Conservation (phyloP, 2,329 filamentous ascomycete species). For the Botrytis aclada region DNA sequence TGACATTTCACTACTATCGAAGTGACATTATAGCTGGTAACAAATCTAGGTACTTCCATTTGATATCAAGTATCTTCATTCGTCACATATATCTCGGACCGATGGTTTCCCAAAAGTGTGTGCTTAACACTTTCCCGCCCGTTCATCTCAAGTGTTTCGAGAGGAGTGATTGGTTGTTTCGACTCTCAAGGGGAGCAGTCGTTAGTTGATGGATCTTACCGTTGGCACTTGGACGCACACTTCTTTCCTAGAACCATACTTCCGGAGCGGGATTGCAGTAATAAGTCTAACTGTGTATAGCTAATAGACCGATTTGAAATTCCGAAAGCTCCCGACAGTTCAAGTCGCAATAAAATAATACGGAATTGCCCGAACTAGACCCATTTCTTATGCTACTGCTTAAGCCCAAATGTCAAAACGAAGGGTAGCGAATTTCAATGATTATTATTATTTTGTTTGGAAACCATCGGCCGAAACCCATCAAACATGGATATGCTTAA, state of each 20-base stretch:
- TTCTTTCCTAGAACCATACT: slow-evolving; percentile 11
- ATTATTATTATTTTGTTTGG: background rate
- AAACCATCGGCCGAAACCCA: background rate
- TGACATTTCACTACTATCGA: slow-evolving; percentile 4
- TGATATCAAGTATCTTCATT: slow-evolving; percentile 7
- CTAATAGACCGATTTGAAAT: background rate
- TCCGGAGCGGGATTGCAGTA: slow-evolving; percentile 10
- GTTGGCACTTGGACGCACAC: background rate
- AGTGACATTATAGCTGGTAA: background rate
- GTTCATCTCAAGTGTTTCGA: slow-evolving; percentile 6
- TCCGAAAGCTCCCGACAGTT: slow-evolving; percentile 16
- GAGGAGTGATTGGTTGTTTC: slow-evolving; percentile 7
- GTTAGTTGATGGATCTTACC: slow-evolving; percentile 12
- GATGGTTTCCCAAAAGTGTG: slow-evolving; percentile 2
- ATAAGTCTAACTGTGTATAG: slow-evolving; percentile 9
- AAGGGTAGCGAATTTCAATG: background rate
- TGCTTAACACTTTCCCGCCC: background rate
- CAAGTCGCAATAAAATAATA: background rate
- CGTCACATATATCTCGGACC: slow-evolving; percentile 18
- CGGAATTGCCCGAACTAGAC: background rate
- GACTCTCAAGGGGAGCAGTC: background rate
- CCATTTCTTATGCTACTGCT: slow-evolving; percentile 15
- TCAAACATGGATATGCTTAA: slow-evolving; percentile 4
- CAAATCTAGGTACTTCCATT: background rate
- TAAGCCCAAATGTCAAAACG: background rate